Evolutionary conservation across 129 eudicot genomes (phyloP).

Genomic region (Sambucus nigra): DNA sequence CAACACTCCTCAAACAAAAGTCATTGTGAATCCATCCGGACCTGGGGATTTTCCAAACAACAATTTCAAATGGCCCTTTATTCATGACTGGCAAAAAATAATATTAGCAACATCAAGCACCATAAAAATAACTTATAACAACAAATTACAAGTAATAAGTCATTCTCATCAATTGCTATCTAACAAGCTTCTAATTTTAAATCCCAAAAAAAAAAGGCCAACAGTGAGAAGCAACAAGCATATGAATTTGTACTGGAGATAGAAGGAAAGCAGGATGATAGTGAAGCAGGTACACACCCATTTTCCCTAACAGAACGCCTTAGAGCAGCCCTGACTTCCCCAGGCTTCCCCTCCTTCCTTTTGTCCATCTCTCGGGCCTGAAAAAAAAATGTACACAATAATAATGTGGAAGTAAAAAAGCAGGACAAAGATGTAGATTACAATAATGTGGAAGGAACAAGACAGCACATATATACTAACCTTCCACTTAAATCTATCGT

Average conservation of each 20-base stretch:
- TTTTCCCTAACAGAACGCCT: constrained; percentile 95
- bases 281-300: constrained; percentile 39
- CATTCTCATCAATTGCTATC: neutral
- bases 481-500: constrained; percentile 95
- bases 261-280: neutral
- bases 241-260: neutral
- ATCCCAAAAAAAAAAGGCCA: neutral
- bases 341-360: constrained; percentile 90
- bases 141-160: neutral
- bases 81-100: too few relatives aligned
- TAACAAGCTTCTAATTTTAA: neutral
- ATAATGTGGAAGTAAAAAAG: neutral
- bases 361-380: constrained; percentile 97
- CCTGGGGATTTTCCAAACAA: too few relatives aligned
- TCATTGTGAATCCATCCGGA: too few relatives aligned
- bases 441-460: neutral
- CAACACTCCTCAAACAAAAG: too few relatives aligned
- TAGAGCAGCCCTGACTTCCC: constrained; percentile 86
- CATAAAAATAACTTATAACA: neutral
- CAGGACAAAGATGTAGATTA: neutral
- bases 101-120: too few relatives aligned
- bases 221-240: neutral
- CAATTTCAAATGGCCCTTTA: too few relatives aligned
- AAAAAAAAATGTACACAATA: neutral
- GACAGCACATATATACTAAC: constrained; percentile 22